Evolutionary conservation across 495 filamentous ascomycete genomes (phyloP), one percentile per base, ranked within the genome.

Genomic region (Penicillium crystallinum): DNA sequence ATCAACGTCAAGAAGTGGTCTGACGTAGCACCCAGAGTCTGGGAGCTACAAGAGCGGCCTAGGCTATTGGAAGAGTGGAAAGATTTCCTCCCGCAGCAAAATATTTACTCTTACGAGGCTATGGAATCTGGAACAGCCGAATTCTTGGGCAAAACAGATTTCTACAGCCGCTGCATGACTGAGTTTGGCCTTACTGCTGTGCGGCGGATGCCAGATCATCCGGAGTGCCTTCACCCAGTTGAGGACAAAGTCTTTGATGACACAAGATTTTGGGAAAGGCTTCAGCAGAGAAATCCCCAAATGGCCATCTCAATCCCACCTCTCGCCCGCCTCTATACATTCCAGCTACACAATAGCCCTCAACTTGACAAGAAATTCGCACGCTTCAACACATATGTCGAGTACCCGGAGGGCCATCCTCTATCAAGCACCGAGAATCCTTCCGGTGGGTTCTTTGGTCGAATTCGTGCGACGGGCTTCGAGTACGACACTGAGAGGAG

Each of bases 51-150:
- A 4, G 29, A 69, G 12, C 52, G 80, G 8, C 80, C 79, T 0
- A 61, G 65, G 23, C 58, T 75, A 33, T 53, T 78, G 1, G 67
- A 73, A 53, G 75, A 80, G 57, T 84, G 81, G 68, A 54, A 51
- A 8, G 68, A 69, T 39, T 78, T 81, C 38, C 50, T 83, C 12
- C 77, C 72, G 0, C 59, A 63, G 17, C 46, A 46, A 0, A 57
- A 72, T 22, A 39, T 21, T 0, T 52, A 59, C 11, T 52, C 64
- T 29, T 66, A 56, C n/a, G 35, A 12, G 27, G 31, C 35, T 27
- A 35, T 25, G 39, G 25, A 47, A 0, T 42, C 23, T 2, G 56
- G 59, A 9, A 3, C 14, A 33, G n/a, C 63, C 23, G 35, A 49
- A 0, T 57, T 63, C 31, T 2, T 30, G 1, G 62, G 56, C 9